Evolutionary conservation across 2,329 filamentous ascomycete species (phyloP), one percentile per base, ranked within the genome.

Genomic region (Aspergillaceae sp.): DNA sequence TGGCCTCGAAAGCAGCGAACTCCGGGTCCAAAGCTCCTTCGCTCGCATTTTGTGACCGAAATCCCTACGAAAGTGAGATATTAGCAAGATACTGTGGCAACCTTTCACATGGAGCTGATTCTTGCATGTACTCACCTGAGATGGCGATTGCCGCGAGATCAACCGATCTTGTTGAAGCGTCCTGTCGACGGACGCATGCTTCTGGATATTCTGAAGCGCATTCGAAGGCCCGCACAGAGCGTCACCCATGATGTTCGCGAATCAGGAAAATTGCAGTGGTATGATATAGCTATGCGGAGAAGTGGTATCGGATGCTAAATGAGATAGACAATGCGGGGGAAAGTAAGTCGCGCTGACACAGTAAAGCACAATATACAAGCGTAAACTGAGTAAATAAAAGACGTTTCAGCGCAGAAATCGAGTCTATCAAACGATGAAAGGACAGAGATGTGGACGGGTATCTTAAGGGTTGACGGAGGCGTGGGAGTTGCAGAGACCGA

Each of bases 141-240:
- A 66, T 40, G 76, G 72, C 44, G 75, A 68, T 45, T 76, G 72
- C 49, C 76, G 74, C 7, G 74, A 69, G 33, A 74, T 66, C 41
- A 86, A 58, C 43, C 83, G 81, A 65, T 89, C 86, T 64, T 87
- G 86, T 60, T 89, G 84, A 42, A 85, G 72, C 7, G 82, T 82
- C 45, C 83, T 75, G 61, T 89, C 84, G 51, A 79, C 75, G 42
- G 82, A 75, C 7, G 79, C 71, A 64, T 88, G 84, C 57, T 84
- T 82, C 57, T 84, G 78, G 61, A 89, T 80, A 59, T 78, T 83
- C 65, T 87, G 85, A 44, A 87, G 77, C 51, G 84, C 77, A 66
- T 86, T 88, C 8, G 85, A 86, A 11, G 85, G 84, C 48, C 86
- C 84, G 63, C 86, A 90, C 46, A 86, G 71, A 55, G 77, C 74